Conservation (phyloP, 1,284 basidiomycete species). For the Microbotryomycetes sp. region DNA sequence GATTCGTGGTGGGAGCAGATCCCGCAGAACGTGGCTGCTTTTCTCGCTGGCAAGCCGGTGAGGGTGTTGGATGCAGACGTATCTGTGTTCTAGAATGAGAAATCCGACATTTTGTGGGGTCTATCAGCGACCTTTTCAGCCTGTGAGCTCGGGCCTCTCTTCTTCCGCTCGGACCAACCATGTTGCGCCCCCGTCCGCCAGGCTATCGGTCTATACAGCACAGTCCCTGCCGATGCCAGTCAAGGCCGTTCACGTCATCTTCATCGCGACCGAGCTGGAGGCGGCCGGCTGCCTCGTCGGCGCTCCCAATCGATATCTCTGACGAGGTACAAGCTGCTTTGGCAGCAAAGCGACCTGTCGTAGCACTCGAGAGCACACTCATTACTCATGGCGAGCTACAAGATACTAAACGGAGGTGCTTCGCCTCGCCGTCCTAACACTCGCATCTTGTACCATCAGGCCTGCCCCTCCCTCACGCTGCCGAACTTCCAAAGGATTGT, state of each 20-base stretch:
- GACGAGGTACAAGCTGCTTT: constrained; percentile 18
- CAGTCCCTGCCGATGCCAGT: no score
- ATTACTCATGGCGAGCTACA: constrained; percentile 27
- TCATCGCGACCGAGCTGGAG: background rate
- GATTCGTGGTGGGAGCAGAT: constrained; percentile 33
- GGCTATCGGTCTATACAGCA: no score
- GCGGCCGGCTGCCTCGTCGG: background rate
- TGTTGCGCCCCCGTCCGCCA: no score
- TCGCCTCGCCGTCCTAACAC: background rate
- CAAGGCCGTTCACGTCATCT: no score
- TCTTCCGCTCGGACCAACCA: background rate
- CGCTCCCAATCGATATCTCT: constrained; percentile 20
- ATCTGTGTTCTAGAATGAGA: background rate
- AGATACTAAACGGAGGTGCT: background rate
- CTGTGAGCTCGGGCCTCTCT: background rate
- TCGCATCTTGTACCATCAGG: constrained; percentile 7
- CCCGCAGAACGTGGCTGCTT: constrained; percentile 52
- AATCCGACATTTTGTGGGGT: no score
- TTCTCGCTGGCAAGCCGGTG: constrained; percentile 40
- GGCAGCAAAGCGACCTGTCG: constrained; percentile 17
- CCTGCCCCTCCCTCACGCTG: constrained; percentile 27
- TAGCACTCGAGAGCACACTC: constrained; percentile 27
- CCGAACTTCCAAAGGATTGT: constrained; percentile 20
- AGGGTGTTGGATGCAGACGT: constrained; percentile 5
- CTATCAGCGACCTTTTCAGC: no score